Base-by-base conservation (phyloP, 108 stramenopile species). In the Pseudonitzschia multistriata region DNA sequence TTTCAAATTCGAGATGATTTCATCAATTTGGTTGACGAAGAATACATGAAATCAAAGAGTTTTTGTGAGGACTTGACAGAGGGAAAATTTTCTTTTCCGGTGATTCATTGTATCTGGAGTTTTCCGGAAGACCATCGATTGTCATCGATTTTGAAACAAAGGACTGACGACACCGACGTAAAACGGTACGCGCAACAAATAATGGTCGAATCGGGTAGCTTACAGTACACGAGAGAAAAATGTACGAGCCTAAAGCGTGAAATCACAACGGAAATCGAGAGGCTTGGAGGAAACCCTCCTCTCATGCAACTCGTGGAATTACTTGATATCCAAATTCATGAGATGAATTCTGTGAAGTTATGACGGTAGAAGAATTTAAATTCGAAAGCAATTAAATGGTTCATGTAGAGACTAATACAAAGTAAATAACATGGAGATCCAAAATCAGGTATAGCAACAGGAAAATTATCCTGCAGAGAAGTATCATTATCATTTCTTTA, bases 11-110 rank as follows among this genome's bases (percentile, higher is more conserved):
- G 96, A 29, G 96, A 97, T 74, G 98, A 98, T 83, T 84, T 90
- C 60, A 88, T 98, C 57, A 98, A 98, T 70, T 67, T 98, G 31
- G 89, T 91, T 8, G 92, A 92, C 78, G 88, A 88, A 59, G 91
- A 96, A 64, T 97, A 97, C 74, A 88, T 93, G 81, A 92, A 94
- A 76, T 87, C 83, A 34, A 98, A 98, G 80, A 85, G 88, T 75
- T 97, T 95, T 80, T 96, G 96, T 71, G 98, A 98, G 79, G 98
- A 98, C 76, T 75, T 98, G 72, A 96, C 95, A 5, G 97, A 98
- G 73, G 97, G 97, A 0, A 98, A 98, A 68, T 98, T 96, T 65
- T 89, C 88, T 25, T 96, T 87, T 72, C 97, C 97, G 2, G 90
- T 96, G 47, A 92, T 96, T 45, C 96, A 94, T 74, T 88, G 82